Evolutionary conservation across 2,329 filamentous ascomycete species (phyloP), one percentile per base, ranked within the genome.

Genomic region (Leptodontidium sp.): DNA sequence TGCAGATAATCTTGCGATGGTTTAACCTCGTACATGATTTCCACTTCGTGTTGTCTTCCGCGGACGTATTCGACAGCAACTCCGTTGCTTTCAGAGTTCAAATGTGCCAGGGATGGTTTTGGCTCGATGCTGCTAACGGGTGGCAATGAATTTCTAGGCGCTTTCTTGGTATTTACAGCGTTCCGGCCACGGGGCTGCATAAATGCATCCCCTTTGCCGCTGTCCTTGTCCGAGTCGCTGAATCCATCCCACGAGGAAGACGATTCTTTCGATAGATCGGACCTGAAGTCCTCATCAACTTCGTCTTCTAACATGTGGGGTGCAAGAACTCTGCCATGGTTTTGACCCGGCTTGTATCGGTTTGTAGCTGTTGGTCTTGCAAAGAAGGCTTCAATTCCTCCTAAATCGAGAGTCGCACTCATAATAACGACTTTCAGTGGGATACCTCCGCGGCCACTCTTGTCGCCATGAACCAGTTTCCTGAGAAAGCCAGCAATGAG

Each of bases 321-420:
- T 55, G 74, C 71, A 66, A 75, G 65, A 21, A 73, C 61, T 50
- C 58, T 73, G 11, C 72, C 71, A 57, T 74, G 70, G 58, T 75
- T 76, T 49, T 73, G 68, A 61, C 75, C 76, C 43, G 75, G 73
- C 43, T 74, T 70, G 6, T 82, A 81, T n/a, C 63, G 68, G 24
- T 75, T 69, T 43, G 63, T 26, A 17, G 68, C 63, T 17, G 47
- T 68, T 26, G 73, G 74, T 43, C 70, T 75, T 58, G 81, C 81
- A 72, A 98, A 98, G 79, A 97, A 98, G 0, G 83, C 82, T 53
- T 88, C 85, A 40, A 98, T 88, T 66, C 87, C 88, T 69, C 95
- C 90, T 68, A 97, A 90, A 79, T 98, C 93, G 47, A 94, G 93
- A 7, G 96, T 99, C 61, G 96, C 96, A 85, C 94, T 98, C 96